Conservation (phyloP, 2,329 filamentous ascomycete genomes). For the Epichloe bromicola region DNA sequence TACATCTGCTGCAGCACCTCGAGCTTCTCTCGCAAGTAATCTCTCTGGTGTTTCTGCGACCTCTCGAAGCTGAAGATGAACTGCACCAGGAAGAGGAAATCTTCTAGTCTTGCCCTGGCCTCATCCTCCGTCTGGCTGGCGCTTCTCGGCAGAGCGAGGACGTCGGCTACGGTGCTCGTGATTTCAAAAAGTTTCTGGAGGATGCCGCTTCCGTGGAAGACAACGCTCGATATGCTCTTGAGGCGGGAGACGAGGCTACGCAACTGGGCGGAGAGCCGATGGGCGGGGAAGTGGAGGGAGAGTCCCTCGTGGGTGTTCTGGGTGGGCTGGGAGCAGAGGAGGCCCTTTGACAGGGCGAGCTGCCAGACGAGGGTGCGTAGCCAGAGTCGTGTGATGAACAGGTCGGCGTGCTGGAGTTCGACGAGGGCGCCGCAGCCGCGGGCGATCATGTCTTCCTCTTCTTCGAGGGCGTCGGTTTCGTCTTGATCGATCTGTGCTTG, state of each 20-base stretch:
- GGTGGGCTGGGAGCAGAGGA: slow-evolving; percentile 22
- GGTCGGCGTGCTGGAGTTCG: slow-evolving; percentile 27
- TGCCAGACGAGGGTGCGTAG: slow-evolving; percentile 29
- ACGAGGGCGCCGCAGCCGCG: slow-evolving; percentile 17
- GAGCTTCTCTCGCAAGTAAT: slow-evolving; percentile 28
- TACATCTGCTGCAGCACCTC: slow-evolving; percentile 20
- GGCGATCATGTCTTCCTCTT: slow-evolving; percentile 13
- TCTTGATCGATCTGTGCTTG: slow-evolving; percentile 27
- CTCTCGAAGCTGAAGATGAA: slow-evolving; percentile 37
- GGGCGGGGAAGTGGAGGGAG: slow-evolving; percentile 27
- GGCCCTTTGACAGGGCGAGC: slow-evolving; percentile 25
- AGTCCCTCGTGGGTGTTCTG: slow-evolving; percentile 22
- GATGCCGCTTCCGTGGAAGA: slow-evolving; percentile 42
- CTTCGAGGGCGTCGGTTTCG: slow-evolving; percentile 19
- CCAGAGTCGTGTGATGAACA: slow-evolving; percentile 29
- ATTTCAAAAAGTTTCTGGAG: slow-evolving; percentile 48
- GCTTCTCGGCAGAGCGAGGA: slow-evolving; percentile 36
- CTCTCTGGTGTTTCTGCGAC: slow-evolving; percentile 30
- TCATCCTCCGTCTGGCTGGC: slow-evolving; percentile 26
- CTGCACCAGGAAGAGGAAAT: slow-evolving; percentile 38
- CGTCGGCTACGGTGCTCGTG: slow-evolving; percentile 45
- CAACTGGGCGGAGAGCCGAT: slow-evolving; percentile 25
- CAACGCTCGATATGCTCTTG: slow-evolving; percentile 29
- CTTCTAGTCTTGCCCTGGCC: slow-evolving; percentile 34
- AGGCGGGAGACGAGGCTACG: slow-evolving; percentile 23